A percentile compares a stretch with the other conserved stretches of the same genome.
These are phyloP conservation scores for Boletales sp. DNA, from an alignment of 768 basidiomycete species.

Conservation along the genomic window DNA sequence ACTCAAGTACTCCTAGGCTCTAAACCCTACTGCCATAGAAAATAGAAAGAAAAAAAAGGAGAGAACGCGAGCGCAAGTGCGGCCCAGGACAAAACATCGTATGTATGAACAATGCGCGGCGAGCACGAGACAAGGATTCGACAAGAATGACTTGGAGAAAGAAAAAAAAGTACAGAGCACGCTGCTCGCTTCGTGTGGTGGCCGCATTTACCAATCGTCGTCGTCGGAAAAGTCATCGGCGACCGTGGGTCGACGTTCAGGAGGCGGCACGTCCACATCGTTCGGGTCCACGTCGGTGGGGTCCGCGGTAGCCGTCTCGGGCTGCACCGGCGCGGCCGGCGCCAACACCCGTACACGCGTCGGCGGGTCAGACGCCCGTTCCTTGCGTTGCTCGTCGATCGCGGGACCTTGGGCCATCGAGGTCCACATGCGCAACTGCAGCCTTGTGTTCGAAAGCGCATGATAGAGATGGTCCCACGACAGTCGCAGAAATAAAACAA, in stretches of 20 bases:
- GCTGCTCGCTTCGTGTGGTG: no score
- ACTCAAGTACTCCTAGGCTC: no score
- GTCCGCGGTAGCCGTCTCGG: neutral
- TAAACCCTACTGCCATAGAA: no score
- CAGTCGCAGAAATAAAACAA: neutral
- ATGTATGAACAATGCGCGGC: no score
- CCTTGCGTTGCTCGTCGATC: constrained; percentile 43
- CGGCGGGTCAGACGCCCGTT: constrained; percentile 13
- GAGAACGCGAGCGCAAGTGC: no score
- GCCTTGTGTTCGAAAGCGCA: constrained; percentile 19
- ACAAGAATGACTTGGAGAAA: neutral
- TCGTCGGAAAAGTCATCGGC: constrained; percentile 26
- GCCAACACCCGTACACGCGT: constrained; percentile 11
- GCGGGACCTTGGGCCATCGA: constrained; percentile 43
- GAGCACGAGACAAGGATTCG: neutral
- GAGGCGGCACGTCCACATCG: constrained; percentile 2
- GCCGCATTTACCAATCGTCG: constrained; percentile 22
- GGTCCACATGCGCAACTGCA: constrained; percentile 43
- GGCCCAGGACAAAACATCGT: no score
- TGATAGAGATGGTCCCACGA: neutral
- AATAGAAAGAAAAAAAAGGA: no score
- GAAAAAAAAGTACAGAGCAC: no score
- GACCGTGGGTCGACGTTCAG: constrained; percentile 3
- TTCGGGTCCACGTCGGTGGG: constrained; percentile 7
- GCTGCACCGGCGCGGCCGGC: constrained; percentile 5